Conservation (phyloP, 108 stramenopile genomes). For the Fragilaria radians region DNA sequence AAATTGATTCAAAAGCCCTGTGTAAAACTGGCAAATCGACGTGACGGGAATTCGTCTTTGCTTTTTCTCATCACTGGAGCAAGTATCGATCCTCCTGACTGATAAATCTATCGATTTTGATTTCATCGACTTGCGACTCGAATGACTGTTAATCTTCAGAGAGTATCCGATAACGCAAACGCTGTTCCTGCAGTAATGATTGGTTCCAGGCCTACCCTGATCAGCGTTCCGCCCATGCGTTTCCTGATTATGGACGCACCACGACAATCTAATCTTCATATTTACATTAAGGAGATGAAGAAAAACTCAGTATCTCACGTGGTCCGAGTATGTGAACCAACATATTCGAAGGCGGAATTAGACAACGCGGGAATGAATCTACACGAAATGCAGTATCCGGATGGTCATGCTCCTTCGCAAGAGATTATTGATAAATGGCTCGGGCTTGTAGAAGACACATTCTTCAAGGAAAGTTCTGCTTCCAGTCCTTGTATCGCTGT, state of each 20-base stretch:
- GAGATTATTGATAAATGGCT: conserved; percentile 86
- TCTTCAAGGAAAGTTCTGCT: conserved; percentile 22
- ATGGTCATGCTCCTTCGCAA: conserved; percentile 83
- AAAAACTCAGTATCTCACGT: conserved; percentile 88
- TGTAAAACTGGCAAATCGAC: background rate
- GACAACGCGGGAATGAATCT: conserved; percentile 79
- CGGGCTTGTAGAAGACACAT: conserved; percentile 75
- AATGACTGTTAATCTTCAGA: background rate
- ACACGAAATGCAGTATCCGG: conserved; percentile 93
- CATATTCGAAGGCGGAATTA: conserved; percentile 76
- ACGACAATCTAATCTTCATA: conserved; percentile 86
- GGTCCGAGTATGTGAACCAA: conserved; percentile 92
- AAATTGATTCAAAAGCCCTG: background rate
- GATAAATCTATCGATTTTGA: background rate
- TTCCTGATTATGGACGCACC: conserved; percentile 99
- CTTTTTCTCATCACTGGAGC: background rate
- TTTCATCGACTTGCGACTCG: background rate
- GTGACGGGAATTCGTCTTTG: background rate
- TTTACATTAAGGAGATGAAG: conserved; percentile 89
- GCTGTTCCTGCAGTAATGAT: conserved; percentile 19
- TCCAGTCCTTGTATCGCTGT: conserved; percentile 74
- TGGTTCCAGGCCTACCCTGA: conserved; percentile 59
- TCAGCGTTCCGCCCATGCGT: conserved; percentile 49
- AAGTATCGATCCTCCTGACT: background rate
- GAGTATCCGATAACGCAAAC: background rate